Base-by-base conservation (phyloP, 352 stramenopile species). In the Phytophthora fragariae region DNA sequence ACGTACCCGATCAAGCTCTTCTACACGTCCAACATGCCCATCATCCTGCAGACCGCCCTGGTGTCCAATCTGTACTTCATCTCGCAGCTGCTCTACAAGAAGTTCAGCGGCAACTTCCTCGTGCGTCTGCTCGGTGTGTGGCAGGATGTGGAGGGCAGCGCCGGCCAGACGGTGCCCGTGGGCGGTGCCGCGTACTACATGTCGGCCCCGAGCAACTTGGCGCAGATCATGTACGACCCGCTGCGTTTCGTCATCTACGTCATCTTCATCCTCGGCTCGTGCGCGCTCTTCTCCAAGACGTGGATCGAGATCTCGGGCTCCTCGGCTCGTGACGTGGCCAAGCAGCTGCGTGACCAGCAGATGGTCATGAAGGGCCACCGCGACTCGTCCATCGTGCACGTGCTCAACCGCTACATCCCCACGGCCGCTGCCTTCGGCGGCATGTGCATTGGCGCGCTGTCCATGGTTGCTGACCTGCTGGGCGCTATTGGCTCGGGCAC, bases 1-100 rank as follows among this genome's bases (percentile, higher is more conserved):
- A 99, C 96, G 70, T 99, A 99, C 92, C 98, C 98, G 69, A 99
- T 99, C 94, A 99, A 99, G 92, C 90, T 99, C 5, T 99, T 99
- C 82, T 99, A 99, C 95, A 99, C 98, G 57, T 99, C 96, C 70
- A 99, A 99, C 95, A 99, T 99, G 97, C 98, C 98, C 58, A 99
- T 99, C 84, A 99, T 99, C 70, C 85, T 99, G 49, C 97, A 99
- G 86, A 99, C 98, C 10, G 98, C 98, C 17, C 90, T 99, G 54
- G 97, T 99, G 52, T 99, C 94, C 71, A 99, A 99, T 90, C 81
- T 99, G 54, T 99, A 99, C 92, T 99, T 99, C 86, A 96, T 99
- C 71, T 99, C 94, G 77, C 98, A 99, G 88, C 84, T 99, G 29
- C 86, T 99, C 17, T 99, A 99, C 94, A 99, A 99, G 83, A 98